A percentile compares a stretch with the other conserved stretches of the same genome.
Conservation (phyloP, 257 asterid genomes). For the Nemophila menziesii region DNA sequence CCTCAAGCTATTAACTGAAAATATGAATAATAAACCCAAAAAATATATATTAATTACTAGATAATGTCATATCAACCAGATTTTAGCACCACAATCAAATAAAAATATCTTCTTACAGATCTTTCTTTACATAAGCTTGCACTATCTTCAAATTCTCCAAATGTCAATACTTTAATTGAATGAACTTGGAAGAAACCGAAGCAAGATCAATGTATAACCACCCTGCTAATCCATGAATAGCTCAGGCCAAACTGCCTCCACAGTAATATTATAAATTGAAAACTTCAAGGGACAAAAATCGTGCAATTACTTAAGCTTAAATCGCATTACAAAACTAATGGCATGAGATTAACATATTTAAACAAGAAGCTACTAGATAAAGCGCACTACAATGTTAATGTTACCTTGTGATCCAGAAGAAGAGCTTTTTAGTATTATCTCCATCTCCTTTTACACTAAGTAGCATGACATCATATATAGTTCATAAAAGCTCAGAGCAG, state of each 20-base stretch:
- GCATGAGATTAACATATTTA: no score
- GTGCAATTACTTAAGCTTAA: no score
- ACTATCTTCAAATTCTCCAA: constrained; percentile 65
- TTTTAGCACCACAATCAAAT: no score
- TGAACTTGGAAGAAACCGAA: constrained; percentile 42
- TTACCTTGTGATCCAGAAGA: constrained; percentile 79
- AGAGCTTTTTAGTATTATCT: constrained; percentile 28
- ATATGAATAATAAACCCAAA: no score
- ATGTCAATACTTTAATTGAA: constrained; percentile 41
- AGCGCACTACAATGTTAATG: no score
- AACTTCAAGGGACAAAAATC: constrained; percentile 38
- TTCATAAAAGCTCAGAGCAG: constrained; percentile 50
- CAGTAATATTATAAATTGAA: constrained; percentile 43
- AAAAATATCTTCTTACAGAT: constrained; percentile 52
- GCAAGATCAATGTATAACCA: constrained; percentile 61
- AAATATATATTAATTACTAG: no score
- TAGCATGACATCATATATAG: constrained; percentile 46
- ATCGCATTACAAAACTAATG: no score
- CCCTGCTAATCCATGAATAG: constrained; percentile 62
- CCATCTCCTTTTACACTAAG: constrained; percentile 37
- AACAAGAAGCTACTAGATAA: neutral
- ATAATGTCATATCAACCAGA: no score
- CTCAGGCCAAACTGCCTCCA: constrained; percentile 69
- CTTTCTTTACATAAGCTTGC: constrained; percentile 61
- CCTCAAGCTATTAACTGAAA: no score